These are phyloP conservation scores for Fusarium chlamydosporum DNA, from an alignment of 2,329 filamentous ascomycete genomes.

Conservation along the genomic window DNA sequence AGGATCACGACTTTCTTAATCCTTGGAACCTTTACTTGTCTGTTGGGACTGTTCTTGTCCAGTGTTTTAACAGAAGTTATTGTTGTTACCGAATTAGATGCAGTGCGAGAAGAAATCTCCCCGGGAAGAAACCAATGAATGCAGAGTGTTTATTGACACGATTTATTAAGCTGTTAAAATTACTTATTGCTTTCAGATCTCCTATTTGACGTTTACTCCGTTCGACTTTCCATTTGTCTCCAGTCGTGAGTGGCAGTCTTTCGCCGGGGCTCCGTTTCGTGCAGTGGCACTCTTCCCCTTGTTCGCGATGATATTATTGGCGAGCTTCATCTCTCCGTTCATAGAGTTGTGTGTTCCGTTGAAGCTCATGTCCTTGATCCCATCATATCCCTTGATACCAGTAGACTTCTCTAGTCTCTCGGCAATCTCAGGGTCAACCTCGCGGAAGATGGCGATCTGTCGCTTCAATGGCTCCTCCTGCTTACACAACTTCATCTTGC, in stretches of 20 bases:
- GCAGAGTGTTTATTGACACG: no score
- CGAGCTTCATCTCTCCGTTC: constrained; percentile 15
- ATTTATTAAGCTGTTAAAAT: not conserved
- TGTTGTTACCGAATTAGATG: no score
- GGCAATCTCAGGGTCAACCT: constrained; percentile 72
- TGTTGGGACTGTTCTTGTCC: no score
- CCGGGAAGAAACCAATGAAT: no score
- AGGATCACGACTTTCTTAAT: no score
- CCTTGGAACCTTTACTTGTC: no score
- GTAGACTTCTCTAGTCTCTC: constrained; percentile 72
- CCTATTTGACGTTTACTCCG: constrained; percentile 9
- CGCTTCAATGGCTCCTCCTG: constrained; percentile 73
- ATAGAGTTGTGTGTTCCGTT: constrained; percentile 32
- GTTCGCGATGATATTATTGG: constrained; percentile 16
- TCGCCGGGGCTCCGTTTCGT: constrained; percentile 22
- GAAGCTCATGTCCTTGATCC: constrained; percentile 10
- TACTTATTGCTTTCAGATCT: not conserved
- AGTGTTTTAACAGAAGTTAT: no score
- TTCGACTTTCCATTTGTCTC: constrained; percentile 4
- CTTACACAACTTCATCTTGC: constrained; percentile 71
- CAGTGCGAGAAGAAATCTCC: no score
- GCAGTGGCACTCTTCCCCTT: constrained; percentile 18
- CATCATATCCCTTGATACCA: constrained; percentile 55
- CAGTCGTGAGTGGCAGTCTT: constrained; percentile 1
- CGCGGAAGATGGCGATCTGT: constrained; percentile 75